Base-by-base conservation (phyloP, 2,329 filamentous ascomycete species). In the Cytospora leucostoma region DNA sequence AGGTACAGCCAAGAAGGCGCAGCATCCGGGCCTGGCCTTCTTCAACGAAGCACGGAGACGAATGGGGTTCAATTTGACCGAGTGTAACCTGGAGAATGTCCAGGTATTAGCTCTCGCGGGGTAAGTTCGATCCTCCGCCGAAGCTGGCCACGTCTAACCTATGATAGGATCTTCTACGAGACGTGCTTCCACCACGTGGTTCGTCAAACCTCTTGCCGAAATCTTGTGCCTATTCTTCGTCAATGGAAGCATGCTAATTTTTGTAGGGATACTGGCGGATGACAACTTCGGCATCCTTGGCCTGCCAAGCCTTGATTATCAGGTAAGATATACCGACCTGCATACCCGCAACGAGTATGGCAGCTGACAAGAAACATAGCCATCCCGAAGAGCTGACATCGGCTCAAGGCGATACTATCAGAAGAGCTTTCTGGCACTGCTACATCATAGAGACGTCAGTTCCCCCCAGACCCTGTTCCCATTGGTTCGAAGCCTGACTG, bases 31-130 rank as follows among this genome's bases (percentile, higher is more conserved):
- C 0, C 70, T 88, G 3, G 77, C 78, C 1, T 78, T 86, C 40
- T 88, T 88, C 73, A 88, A 88, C 66, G 85, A 88, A 71, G 86
- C 84, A 17, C 78, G 85, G 57, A 80, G 79, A 63, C 77, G 84
- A n/a, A 78, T 87, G 70, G 85, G 86, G 0, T 87, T 86, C 69
- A 77, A 81, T 11, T 69, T 82, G 59, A 81, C 81, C 1, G 80
- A 84, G 32, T 84, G 79, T 68, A 84, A 79, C 56, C 71, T 88
- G 33, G 84, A 87, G 67, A 86, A 83, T 64, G 78, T 87, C 8
- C 86, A 88, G 68, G 80, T 85, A 53, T 80, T 82, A 68, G 77
- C 84, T 7, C 74, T 88, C 34, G 78, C 83, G 63, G 83, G 83
- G 82, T 84, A 72, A 70, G 78, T 74, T 32, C 11, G 12, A 17